Evolutionary conservation across 768 basidiomycete species (phyloP).

Genomic region (Mycena sanguinolenta): DNA sequence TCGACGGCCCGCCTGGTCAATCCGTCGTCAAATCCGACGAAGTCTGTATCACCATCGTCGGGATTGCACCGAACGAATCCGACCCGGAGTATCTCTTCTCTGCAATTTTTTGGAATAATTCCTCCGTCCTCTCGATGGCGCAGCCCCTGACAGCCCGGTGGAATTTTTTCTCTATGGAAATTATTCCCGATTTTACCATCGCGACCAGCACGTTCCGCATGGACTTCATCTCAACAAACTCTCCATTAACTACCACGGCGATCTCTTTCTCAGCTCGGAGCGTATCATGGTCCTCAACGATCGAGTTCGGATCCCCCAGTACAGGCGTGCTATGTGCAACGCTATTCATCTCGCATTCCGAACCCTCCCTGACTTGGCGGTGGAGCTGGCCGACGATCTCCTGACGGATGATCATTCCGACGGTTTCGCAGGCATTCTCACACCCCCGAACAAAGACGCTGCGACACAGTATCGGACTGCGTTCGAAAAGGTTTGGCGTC

Average conservation of each 20-base stretch:
- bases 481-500: constrained; percentile 14
- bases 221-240: constrained; percentile 11
- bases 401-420: constrained; percentile 20
- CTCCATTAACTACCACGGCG: constrained; percentile 26
- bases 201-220: constrained; percentile 7
- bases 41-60: constrained; percentile 18
- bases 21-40: constrained; percentile 11
- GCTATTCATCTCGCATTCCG: constrained; percentile 1
- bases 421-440: constrained; percentile 4
- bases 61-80: not conserved
- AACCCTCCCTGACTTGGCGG: constrained; percentile 5
- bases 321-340: not conserved
- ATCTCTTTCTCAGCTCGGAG: constrained; percentile 18
- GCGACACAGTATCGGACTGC: constrained; percentile 11
- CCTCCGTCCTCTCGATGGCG: constrained; percentile 12
- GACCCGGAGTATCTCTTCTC: constrained; percentile 11
- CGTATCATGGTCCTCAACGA: constrained; percentile 2
- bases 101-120: constrained; percentile 13
- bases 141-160: not conserved
- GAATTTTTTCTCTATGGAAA: constrained; percentile 3
- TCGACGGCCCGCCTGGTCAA: not conserved
- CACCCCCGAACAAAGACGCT: not conserved
- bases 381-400: constrained; percentile 19
- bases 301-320: not conserved
- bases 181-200: constrained; percentile 15